phyloP scores from a whole-genome alignment of 2,329 filamentous ascomycete genomes.

The Westerdykella ornata region DNA sequence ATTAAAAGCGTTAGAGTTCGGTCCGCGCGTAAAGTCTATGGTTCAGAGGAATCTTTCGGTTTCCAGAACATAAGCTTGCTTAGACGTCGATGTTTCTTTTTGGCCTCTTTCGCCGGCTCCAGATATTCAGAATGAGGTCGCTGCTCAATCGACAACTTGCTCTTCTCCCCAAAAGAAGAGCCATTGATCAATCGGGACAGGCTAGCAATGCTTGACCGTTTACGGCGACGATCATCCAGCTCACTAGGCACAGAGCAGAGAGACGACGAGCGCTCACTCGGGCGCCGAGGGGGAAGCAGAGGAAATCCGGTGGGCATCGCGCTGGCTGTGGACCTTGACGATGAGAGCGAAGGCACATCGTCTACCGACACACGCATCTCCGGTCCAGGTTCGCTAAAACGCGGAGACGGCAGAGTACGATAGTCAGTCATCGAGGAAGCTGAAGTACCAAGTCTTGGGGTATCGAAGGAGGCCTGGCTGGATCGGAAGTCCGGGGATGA shows the following conservation, averaged over 20 bases:
- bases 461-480: conserved; percentile 61
- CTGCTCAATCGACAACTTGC: conserved; percentile 65
- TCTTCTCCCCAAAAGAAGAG: conserved; percentile 59
- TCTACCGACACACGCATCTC: conserved; percentile 65
- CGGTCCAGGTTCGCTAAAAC: conserved; percentile 67
- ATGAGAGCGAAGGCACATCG: conserved; percentile 67
- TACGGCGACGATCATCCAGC: conserved; percentile 52
- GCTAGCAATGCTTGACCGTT: conserved; percentile 69
- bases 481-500: conserved; percentile 59
- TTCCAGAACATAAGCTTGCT: conserved; percentile 79
- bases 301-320: conserved; percentile 54
- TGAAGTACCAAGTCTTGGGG: conserved; percentile 65
- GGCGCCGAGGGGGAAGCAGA: conserved; percentile 38
- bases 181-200: conserved; percentile 69
- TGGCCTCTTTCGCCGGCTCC: conserved; percentile 55
- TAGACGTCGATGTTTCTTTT: conserved; percentile 58
- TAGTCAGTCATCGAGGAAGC: conserved; percentile 68
- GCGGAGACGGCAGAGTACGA: conserved; percentile 61
- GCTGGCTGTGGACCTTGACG: conserved; percentile 66
- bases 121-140: conserved; percentile 45
- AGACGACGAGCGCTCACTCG: conserved; percentile 37
- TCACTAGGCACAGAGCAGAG: conserved; percentile 38
- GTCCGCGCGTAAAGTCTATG: background rate
- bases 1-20: background rate
- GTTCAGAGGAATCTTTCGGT: conserved; percentile 27